Conservation (phyloP, 257 asterid species). For the Solanum sitiens region DNA sequence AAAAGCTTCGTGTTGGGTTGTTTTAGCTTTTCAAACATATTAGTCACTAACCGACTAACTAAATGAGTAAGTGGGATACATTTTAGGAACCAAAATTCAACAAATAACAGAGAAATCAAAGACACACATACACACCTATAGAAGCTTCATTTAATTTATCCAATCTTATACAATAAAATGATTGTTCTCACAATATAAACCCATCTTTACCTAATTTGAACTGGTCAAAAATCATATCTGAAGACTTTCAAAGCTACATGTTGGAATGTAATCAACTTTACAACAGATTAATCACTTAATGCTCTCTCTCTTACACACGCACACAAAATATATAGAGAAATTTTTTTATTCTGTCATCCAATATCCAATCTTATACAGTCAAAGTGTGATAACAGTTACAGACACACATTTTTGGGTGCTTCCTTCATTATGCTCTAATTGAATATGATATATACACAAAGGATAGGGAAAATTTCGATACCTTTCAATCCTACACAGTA, state of each 20-base stretch:
- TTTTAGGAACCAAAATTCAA: neutral
- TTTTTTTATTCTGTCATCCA: neutral
- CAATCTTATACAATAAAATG: neutral
- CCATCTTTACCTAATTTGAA: neutral
- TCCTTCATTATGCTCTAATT: neutral
- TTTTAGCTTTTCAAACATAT: neutral
- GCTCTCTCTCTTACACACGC: neutral
- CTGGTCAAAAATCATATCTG: neutral
- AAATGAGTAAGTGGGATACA: neutral
- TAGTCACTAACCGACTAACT: neutral
- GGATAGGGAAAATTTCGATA: neutral
- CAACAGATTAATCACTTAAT: neutral
- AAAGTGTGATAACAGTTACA: neutral
- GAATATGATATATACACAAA: neutral
- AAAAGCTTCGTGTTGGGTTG: neutral
- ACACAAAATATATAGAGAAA: neutral
- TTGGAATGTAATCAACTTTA: neutral
- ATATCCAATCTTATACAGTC: neutral
- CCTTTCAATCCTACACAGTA: neutral
- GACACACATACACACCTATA: neutral
- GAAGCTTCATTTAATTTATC: neutral
- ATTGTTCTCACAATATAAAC: neutral
- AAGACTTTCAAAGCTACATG: neutral
- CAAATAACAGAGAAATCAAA: neutral
- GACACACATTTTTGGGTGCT: neutral